Base-by-base conservation (phyloP, 768 basidiomycete genomes). In the Dictyophora rubrovolvata region DNA sequence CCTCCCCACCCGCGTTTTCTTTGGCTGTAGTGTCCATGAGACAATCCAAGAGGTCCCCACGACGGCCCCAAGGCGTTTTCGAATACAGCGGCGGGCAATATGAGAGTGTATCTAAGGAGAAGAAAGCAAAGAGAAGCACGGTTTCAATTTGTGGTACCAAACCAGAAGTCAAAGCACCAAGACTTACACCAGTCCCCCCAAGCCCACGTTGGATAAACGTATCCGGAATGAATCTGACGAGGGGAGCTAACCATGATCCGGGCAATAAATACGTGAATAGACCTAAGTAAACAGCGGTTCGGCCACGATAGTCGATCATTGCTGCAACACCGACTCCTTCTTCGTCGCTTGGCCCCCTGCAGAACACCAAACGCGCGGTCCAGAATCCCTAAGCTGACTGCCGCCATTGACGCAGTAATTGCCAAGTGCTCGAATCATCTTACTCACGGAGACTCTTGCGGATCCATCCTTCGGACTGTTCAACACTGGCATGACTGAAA, bases 331-430 rank as follows among this genome's bases (percentile, higher is more conserved):
- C 33, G 53, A 34, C 53, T 55, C 11, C 7, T 42, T 55, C 18
- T 20, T 46, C 33, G 7, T 42, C 16, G 8, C 33, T 42, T 5
- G 37, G 16, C 14, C 20, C 21, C n/a, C n/a, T n/a, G n/a, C 14
- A 48, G 37, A 12, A 37, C 33, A n/a, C 46, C 54, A 16, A 37
- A 48, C n/a, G 66, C 66, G 10, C 63, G 64, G 34, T 65, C 60
- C 5, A 72, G 55, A 69, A 71, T 73, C 17, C 69, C 70, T 35
- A 73, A 64, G n/a, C n/a, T n/a, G n/a, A n/a, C n/a, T n/a, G n/a
- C n/a, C n/a, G n/a, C n/a, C n/a, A 16, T 48, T 42, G 23, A 23
- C 49, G 34, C 56, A 58, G 9, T n/a, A 10, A n/a, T 1, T 18
- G 47, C 50, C 56, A 14, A 58, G 46, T 3, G 46, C 48, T 48